A percentile compares a stretch with the other conserved stretches of the same genome.
phyloP scores from a whole-genome alignment of 805 yeast genomes.

The Suhomyces kilbournensis region DNA sequence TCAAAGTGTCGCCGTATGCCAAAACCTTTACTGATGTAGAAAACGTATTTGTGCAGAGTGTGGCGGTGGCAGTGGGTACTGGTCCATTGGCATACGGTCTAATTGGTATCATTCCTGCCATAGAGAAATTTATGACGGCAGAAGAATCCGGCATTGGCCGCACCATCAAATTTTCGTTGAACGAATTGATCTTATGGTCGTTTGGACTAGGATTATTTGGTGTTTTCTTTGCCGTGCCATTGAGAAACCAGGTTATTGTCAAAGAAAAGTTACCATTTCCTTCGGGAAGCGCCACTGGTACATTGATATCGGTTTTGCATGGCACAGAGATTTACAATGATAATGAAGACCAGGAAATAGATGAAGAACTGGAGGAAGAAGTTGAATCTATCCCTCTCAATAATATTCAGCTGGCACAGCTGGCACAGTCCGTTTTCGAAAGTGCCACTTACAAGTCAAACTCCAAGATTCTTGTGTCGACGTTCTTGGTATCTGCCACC shows the following conservation, averaged over 20 bases:
- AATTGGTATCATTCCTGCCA: conserved; percentile 94
- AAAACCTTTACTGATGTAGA: conserved; percentile 72
- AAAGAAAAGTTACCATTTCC: conserved; percentile 88
- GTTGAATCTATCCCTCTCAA: background rate
- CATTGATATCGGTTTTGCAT: conserved; percentile 83
- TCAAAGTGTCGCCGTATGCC: conserved; percentile 56
- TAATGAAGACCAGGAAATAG: conserved; percentile 7
- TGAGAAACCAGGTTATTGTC: conserved; percentile 83
- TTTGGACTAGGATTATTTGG: conserved; percentile 89
- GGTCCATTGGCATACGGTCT: conserved; percentile 95
- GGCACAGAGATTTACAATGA: conserved; percentile 54
- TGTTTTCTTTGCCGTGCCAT: conserved; percentile 89
- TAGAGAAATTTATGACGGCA: conserved; percentile 76
- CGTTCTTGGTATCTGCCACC: conserved; percentile 66
- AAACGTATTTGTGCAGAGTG: conserved; percentile 86
- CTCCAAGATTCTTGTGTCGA: conserved; percentile 52
- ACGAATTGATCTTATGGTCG: conserved; percentile 76
- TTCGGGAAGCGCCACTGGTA: conserved; percentile 94
- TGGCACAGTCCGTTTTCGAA: background rate
- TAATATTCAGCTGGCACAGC: conserved; percentile 2
- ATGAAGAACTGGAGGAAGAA: conserved; percentile 1
- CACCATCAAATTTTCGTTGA: conserved; percentile 34
- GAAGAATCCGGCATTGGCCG: conserved; percentile 69
- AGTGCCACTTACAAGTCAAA: conserved; percentile 46
- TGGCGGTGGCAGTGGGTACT: conserved; percentile 96